Evolutionary conservation across 192 early-diverging fungal genomes (phyloP).

Genomic region (Podila clonocystis): DNA sequence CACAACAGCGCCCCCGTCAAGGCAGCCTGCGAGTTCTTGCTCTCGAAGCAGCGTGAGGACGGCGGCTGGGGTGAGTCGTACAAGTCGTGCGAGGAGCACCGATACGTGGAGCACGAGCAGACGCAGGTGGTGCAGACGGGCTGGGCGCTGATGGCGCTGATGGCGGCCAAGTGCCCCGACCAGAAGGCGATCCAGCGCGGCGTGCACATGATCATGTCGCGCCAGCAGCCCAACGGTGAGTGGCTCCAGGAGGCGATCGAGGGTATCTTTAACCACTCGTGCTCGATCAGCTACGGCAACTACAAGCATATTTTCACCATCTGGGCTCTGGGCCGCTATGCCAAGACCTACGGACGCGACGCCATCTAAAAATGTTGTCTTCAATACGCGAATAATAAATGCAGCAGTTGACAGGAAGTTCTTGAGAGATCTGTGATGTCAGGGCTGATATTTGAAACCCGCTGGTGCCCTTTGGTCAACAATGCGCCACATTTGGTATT

Average conservation of each 20-base stretch:
- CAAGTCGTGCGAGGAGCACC: constrained; percentile 80
- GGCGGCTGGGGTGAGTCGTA: constrained; percentile 99
- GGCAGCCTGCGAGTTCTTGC: constrained; percentile 90
- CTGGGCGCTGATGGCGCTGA: constrained; percentile 87
- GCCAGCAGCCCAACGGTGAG: constrained; percentile 91
- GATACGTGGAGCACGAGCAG: constrained; percentile 68
- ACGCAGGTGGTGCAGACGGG: constrained; percentile 95
- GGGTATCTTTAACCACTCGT: constrained; percentile 97
- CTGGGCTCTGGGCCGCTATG: constrained; percentile 91
- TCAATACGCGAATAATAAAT: background rate
- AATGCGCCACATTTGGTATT: too few relatives aligned
- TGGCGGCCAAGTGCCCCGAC: constrained; percentile 91
- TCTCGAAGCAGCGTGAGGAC: constrained; percentile 87
- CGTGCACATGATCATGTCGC: constrained; percentile 79
- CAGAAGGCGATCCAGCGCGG: constrained; percentile 71
- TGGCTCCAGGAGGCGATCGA: constrained; percentile 98
- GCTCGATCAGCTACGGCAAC: constrained; percentile 89
- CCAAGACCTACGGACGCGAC: constrained; percentile 71
- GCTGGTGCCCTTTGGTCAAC: too few relatives aligned
- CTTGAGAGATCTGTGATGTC: too few relatives aligned
- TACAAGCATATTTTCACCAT: constrained; percentile 94
- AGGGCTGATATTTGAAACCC: too few relatives aligned
- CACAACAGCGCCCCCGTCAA: constrained; percentile 72
- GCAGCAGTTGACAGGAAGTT: background rate
- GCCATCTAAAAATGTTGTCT: background rate